Evolutionary conservation across 78 protist species (phyloP).

Genomic region (Dictyostelium citrinum): DNA sequence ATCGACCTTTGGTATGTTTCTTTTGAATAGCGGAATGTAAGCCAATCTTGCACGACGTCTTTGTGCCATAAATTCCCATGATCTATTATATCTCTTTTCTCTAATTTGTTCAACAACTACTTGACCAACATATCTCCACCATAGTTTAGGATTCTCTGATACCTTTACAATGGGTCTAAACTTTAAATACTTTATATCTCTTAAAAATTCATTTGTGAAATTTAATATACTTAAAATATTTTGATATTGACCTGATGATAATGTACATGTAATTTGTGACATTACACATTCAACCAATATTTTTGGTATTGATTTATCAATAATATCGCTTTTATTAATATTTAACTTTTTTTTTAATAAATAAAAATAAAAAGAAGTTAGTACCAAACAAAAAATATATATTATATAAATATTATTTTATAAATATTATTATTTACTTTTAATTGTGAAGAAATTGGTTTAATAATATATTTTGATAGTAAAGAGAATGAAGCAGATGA

Average conservation of each 20-base stretch:
- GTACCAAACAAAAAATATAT: too few species aligned
- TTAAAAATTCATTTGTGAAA: constrained; percentile 53
- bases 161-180: constrained; percentile 50
- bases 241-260: constrained; percentile 48
- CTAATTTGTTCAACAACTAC: constrained; percentile 32
- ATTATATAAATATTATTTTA: not conserved
- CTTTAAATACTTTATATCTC: constrained; percentile 68
- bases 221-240: constrained; percentile 28
- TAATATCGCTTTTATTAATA: constrained; percentile 62
- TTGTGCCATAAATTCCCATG: constrained; percentile 33
- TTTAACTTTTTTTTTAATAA: not conserved
- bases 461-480: constrained; percentile 37
- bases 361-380: not conserved
- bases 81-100: not conserved
- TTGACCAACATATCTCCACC: constrained; percentile 76
- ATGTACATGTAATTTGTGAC: constrained; percentile 53
- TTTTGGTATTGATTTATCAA: constrained; percentile 58
- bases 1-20: constrained; percentile 28
- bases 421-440: constrained; percentile 5
- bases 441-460: constrained; percentile 75
- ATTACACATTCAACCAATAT: constrained; percentile 58
- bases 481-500: not conserved
- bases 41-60: constrained; percentile 35
- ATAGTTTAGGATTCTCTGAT: constrained; percentile 10
- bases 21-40: constrained; percentile 52